Evolutionary conservation across 2,329 filamentous ascomycete genomes (phyloP).

Genomic region (Pestalotiopsis sp.): DNA sequence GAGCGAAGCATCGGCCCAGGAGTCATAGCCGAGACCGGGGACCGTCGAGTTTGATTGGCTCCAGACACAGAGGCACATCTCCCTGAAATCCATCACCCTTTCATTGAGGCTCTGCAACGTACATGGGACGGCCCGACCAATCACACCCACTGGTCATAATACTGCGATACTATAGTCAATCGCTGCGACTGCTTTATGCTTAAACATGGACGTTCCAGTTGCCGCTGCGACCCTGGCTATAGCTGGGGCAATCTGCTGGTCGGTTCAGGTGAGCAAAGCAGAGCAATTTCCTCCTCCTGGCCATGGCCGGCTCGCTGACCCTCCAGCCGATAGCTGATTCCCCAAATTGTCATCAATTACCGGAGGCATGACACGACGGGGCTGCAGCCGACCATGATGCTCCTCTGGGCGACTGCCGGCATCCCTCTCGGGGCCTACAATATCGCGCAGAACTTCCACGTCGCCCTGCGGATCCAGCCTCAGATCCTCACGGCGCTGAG

Average conservation of each 20-base stretch:
- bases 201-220: slow-evolving; percentile 5
- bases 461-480: slow-evolving; percentile 44
- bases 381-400: slow-evolving; percentile 72
- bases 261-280: slow-evolving; percentile 52
- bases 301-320: too few species aligned
- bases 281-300: not conserved
- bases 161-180: not conserved
- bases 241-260: slow-evolving; percentile 57
- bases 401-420: slow-evolving; percentile 44
- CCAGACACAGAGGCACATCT: not conserved
- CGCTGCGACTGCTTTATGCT: not conserved
- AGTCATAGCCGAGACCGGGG: not conserved
- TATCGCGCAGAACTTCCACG: slow-evolving; percentile 42
- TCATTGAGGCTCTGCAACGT: not conserved
- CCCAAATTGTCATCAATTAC: slow-evolving; percentile 71
- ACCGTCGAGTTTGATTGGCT: not conserved
- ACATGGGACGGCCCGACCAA: not conserved
- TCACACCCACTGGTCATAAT: not conserved
- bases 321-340: slow-evolving; percentile 55
- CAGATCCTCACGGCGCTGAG: slow-evolving; percentile 46
- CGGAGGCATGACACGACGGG: slow-evolving; percentile 66
- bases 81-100: not conserved
- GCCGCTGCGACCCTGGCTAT: not conserved
- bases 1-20: not conserved
- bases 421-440: slow-evolving; percentile 38